Evolutionary conservation across 2,329 filamentous ascomycete genomes (phyloP).

Genomic region (Cordyceps fumosorosea): DNA sequence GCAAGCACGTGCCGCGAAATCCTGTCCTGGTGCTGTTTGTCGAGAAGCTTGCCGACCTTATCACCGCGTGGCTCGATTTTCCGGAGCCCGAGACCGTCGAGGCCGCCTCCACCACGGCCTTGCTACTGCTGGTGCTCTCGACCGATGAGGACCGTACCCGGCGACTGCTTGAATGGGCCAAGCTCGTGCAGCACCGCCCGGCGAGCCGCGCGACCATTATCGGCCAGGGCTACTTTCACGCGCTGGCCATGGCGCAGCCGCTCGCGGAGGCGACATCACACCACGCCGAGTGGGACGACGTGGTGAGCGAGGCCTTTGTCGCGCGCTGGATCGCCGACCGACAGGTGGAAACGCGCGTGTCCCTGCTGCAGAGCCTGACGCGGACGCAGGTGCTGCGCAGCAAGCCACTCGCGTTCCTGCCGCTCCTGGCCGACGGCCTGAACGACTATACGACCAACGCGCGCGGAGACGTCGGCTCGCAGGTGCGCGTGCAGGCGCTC

Average conservation of each 20-base stretch:
- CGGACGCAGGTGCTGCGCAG: conserved; percentile 38
- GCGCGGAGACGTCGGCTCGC: conserved; percentile 82
- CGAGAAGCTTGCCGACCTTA: conserved; percentile 24
- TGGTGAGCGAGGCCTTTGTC: conserved; percentile 40
- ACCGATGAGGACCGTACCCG: conserved; percentile 27
- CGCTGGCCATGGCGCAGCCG: conserved; percentile 44
- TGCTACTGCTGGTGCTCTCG: conserved; percentile 43
- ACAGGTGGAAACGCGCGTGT: conserved; percentile 45
- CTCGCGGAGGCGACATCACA: conserved; percentile 23
- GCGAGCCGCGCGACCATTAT: conserved; percentile 29
- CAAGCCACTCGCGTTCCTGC: conserved; percentile 35
- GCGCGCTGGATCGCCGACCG: conserved; percentile 46
- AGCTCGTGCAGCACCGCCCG: conserved; percentile 30
- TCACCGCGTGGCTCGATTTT: conserved; percentile 42
- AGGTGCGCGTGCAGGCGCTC: conserved; percentile 75
- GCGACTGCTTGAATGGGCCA: conserved; percentile 41
- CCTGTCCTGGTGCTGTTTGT: conserved; percentile 19
- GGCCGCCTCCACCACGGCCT: conserved; percentile 43
- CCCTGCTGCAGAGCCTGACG: conserved; percentile 49
- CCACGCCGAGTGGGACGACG: conserved; percentile 20
- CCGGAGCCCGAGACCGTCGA: conserved; percentile 45
- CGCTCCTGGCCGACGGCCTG: conserved; percentile 51
- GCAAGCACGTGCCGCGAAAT: conserved; percentile 1
- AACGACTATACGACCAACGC: conserved; percentile 90
- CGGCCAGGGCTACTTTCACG: conserved; percentile 47